These are phyloP conservation scores for Camellia sinensis DNA, from an alignment of 148 eudicot genomes.

Conservation along the genomic window DNA sequence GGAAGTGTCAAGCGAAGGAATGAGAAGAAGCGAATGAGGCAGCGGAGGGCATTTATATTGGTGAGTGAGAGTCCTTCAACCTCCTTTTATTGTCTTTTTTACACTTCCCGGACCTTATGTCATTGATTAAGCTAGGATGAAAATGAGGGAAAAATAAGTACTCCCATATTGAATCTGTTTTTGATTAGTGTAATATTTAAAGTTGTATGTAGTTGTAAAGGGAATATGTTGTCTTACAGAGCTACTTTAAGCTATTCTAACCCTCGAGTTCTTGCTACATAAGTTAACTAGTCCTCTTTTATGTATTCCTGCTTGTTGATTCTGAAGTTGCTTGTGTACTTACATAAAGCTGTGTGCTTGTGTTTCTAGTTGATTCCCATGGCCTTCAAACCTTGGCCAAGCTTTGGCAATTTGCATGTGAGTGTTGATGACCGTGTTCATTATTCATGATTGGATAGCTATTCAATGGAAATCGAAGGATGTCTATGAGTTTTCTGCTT, in stretches of 20 bases:
- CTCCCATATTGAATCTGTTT: too few species aligned
- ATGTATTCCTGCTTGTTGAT: background rate
- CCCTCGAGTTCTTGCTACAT: background rate
- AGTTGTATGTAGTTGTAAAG: background rate
- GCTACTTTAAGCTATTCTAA: background rate
- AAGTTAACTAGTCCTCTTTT: background rate
- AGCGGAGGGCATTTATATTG: constrained; percentile 63
- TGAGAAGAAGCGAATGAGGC: constrained; percentile 76
- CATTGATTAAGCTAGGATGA: background rate
- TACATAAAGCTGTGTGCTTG: background rate
- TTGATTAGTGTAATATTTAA: background rate
- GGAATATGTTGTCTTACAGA: background rate
- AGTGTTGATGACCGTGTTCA: background rate
- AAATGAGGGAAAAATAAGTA: too few species aligned
- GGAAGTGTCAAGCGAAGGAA: constrained; percentile 87
- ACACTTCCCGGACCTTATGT: background rate
- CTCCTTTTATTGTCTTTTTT: background rate
- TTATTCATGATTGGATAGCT: background rate
- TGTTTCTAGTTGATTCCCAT: background rate
- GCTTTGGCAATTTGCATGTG: background rate
- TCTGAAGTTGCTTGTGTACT: background rate
- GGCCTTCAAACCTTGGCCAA: background rate
- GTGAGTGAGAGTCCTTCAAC: constrained; percentile 36
- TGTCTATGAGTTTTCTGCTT: background rate
- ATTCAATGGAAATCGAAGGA: background rate